Base-by-base conservation (phyloP, 768 basidiomycete genomes). In the Dacryopinax spathularia region DNA sequence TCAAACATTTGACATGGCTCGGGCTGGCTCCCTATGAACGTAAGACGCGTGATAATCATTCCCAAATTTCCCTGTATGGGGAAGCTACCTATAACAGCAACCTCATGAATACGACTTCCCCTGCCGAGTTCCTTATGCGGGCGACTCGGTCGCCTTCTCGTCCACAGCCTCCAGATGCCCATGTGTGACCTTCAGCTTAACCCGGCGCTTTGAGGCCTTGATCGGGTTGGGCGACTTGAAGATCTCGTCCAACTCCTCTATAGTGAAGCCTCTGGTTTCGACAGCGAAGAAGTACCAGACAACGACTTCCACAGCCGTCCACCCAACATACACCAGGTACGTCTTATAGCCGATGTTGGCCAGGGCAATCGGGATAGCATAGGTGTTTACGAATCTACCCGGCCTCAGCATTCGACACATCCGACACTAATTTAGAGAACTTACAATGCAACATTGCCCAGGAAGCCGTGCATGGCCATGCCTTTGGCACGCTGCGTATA, bases 401-500 rank as follows among this genome's bases (percentile, higher is more conserved):
- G 31, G 18, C 15, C 3, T 20, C 15, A 13, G 48, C 18, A 31
- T 56, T n/a, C n/a, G 10, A 56, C 18, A 41, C 4, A 22, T 18
- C 7, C 5, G 13, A 27, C 48, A 29, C 9, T 20, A 29, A 56
- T 9, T 10, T 27, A 15, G 9, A 29, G 15, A 41, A 18, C 48
- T 62, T 80, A 77, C 10, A 75, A 76, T 64, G 72, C 64, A 25
- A 67, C 63, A 41, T 65, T 66, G 64, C 69, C 67, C 36, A 72
- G 69, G 62, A 71, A 66, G 27, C 70, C 80, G 64, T 74, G 82
- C 74, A 81, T 69, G 3, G 82, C 82, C 77, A 85, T 82, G 64
- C 83, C 83, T 70, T 84, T 84, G 3, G 83, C 82, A 43, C 83
- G 78, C 33, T 81, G 79, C 35, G 80, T 83, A 61, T 79, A 82